phyloP scores from a whole-genome alignment of 352 stramenopile genomes.

The Phytophthora citrophthora region DNA sequence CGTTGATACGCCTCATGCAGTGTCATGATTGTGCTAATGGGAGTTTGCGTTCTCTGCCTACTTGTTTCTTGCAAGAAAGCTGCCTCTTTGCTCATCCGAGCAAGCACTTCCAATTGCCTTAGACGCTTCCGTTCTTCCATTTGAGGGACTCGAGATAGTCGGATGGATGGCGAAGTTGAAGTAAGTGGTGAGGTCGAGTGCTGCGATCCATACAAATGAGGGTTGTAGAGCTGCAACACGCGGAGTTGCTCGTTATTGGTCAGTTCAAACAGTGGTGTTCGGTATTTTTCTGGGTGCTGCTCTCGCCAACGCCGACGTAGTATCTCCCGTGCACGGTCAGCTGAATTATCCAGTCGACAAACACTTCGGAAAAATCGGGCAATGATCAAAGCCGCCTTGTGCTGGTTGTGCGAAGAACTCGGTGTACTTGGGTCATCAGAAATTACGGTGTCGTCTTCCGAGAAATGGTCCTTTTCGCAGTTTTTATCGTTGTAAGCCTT shows the following conservation, averaged over 20 bases:
- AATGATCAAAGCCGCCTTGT: conserved; percentile 62
- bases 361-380: conserved; percentile 57
- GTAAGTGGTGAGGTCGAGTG: conserved; percentile 15
- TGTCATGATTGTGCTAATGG: conserved; percentile 3
- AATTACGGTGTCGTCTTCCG: conserved; percentile 3
- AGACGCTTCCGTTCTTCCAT: conserved; percentile 34
- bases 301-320: conserved; percentile 43
- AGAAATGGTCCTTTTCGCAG: not conserved
- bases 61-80: conserved; percentile 26
- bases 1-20: conserved; percentile 34
- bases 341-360: conserved; percentile 33
- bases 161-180: conserved; percentile 18
- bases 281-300: conserved; percentile 29
- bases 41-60: conserved; percentile 22
- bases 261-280: conserved; percentile 31
- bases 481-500: not conserved
- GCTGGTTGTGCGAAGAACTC: conserved; percentile 14
- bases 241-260: conserved; percentile 53
- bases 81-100: conserved; percentile 27
- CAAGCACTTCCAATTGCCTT: conserved; percentile 27
- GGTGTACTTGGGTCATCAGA: not conserved
- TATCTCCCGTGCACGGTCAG: conserved; percentile 28
- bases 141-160: conserved; percentile 21
- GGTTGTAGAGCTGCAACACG: conserved; percentile 71
- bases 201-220: conserved; percentile 48